Percentiles rank a stretch among this genome's conserved stretches.
Evolutionary conservation across 306 rosid species (phyloP).

Genomic region (Prunus mongolica): DNA sequence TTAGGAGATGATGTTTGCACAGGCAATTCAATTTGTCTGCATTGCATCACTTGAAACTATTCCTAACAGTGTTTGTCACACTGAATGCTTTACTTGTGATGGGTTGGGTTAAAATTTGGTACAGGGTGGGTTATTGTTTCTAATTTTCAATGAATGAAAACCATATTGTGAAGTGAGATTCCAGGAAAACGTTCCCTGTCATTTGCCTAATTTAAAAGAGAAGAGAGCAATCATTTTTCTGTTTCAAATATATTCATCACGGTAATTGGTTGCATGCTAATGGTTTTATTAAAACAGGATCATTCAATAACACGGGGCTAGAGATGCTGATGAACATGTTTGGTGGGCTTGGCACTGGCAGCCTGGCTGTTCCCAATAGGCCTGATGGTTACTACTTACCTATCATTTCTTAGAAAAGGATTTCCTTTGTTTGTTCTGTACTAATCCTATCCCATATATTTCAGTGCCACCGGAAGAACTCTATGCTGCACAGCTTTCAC

Average conservation of each 20-base stretch:
- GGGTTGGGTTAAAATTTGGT: neutral
- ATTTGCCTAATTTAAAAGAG: neutral
- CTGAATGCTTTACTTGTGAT: neutral
- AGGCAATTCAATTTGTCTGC: neutral
- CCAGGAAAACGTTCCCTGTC: neutral
- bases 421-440: neutral
- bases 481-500: conserved; percentile 76
- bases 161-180: neutral
- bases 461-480: conserved; percentile 85
- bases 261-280: neutral
- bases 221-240: neutral
- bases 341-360: conserved; percentile 89
- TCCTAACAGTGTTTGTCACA: neutral
- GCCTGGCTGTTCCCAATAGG: conserved; percentile 65
- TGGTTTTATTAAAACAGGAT: conserved; percentile 28
- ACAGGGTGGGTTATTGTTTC: neutral
- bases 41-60: too few species aligned
- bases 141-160: neutral
- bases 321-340: conserved; percentile 80
- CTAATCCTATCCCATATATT: neutral
- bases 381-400: conserved; percentile 53
- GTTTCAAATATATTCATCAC: neutral
- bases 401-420: conserved; percentile 8
- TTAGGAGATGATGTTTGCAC: neutral
- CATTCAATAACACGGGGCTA: conserved; percentile 52